Evolutionary conservation across 148 eudicot genomes (phyloP).

Genomic region (Gaultheria prostrata): DNA sequence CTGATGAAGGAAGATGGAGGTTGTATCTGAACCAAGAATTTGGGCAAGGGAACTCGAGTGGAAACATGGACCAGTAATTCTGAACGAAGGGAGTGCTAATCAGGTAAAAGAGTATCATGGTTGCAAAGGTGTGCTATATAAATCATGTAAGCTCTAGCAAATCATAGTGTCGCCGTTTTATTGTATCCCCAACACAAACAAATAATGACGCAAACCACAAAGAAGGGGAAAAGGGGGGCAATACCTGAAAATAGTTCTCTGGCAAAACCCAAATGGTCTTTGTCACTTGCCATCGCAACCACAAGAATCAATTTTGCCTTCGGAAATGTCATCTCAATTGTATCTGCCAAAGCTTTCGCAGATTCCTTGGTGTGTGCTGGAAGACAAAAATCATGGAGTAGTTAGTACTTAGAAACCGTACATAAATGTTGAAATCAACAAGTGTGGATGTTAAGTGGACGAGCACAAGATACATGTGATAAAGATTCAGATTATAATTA

Average conservation of each 20-base stretch:
- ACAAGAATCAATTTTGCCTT: slow-evolving; percentile 54
- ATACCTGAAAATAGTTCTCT: slow-evolving; percentile 64
- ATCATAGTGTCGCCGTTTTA: neutral
- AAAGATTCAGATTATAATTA: neutral
- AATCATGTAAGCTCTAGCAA: neutral
- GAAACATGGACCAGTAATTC: neutral
- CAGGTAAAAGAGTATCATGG: neutral
- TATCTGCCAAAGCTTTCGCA: slow-evolving; percentile 75
- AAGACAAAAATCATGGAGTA: slow-evolving; percentile 14
- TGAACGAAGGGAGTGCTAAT: neutral
- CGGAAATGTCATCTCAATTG: slow-evolving; percentile 50
- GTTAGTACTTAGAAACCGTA: neutral
- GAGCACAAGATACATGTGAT: neutral
- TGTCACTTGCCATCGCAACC: slow-evolving; percentile 97
- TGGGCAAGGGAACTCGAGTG: neutral
- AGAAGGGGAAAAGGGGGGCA: neutral
- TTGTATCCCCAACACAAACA: no score
- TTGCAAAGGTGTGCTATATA: neutral
- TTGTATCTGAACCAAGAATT: neutral
- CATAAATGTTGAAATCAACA: neutral
- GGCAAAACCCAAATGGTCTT: slow-evolving; percentile 86
- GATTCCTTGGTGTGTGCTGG: slow-evolving; percentile 94
- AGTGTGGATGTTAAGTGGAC: neutral
- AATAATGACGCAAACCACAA: neutral
- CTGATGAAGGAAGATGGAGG: neutral